Evolutionary conservation across 1,284 basidiomycete species (phyloP).

Genomic region (Heliocybe sulcata): DNA sequence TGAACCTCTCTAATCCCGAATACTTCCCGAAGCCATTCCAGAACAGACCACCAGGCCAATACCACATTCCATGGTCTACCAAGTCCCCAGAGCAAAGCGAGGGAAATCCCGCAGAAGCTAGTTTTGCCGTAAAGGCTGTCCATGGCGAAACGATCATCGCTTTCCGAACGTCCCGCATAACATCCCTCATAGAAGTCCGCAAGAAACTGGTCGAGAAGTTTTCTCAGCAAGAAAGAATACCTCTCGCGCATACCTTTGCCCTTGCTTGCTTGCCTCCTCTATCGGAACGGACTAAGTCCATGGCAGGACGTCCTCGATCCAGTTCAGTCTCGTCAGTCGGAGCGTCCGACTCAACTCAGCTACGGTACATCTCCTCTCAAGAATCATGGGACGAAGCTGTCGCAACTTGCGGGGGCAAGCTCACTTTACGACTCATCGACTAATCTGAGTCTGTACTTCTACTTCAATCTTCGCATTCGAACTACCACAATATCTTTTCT

Average conservation of each 20-base stretch:
- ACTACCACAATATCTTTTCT: background rate
- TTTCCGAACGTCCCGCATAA: conserved; percentile 41
- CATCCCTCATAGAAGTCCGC: conserved; percentile 42
- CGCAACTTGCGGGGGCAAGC: conserved; percentile 21
- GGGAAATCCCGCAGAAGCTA: conserved; percentile 7
- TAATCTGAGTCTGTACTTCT: no score
- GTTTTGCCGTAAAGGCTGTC: conserved; percentile 58
- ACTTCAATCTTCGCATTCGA: background rate
- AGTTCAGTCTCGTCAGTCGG: conserved; percentile 28
- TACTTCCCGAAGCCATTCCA: conserved; percentile 24
- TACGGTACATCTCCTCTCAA: conserved; percentile 29
- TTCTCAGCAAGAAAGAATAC: conserved; percentile 44
- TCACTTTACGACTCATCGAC: conserved; percentile 24
- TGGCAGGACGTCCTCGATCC: conserved; percentile 16
- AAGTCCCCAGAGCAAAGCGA: conserved; percentile 6
- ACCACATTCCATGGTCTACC: conserved; percentile 20
- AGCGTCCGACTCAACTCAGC: conserved; percentile 11
- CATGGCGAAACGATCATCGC: conserved; percentile 54
- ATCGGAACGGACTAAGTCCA: conserved; percentile 12
- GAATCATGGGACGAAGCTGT: conserved; percentile 33
- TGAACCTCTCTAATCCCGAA: conserved; percentile 16
- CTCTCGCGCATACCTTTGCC: conserved; percentile 43
- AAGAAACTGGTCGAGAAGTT: conserved; percentile 56
- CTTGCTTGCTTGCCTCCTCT: conserved; percentile 35
- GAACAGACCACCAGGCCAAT: conserved; percentile 22